These are phyloP conservation scores for Phytophthora pistaciae DNA, from an alignment of 352 stramenopile species.

Conservation along the genomic window DNA sequence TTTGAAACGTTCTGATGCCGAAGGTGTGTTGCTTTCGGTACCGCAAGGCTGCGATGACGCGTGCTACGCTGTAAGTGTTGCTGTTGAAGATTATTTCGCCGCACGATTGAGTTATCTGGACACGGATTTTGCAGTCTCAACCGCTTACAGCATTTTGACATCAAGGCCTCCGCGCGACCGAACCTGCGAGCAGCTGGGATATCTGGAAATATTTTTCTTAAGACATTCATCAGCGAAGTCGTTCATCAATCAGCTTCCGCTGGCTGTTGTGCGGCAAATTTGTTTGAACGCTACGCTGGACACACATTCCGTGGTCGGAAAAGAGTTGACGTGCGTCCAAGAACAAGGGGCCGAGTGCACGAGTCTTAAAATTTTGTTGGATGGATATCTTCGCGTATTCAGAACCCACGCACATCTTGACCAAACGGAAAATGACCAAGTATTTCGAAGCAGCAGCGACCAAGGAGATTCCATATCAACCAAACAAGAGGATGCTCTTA, in stretches of 20 bases:
- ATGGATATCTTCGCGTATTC: constrained; percentile 56
- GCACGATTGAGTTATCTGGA: constrained; percentile 32
- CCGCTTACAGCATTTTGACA: constrained; percentile 32
- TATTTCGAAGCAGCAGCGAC: not conserved
- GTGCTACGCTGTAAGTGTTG: constrained; percentile 37
- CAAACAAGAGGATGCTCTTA: not conserved
- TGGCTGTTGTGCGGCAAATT: constrained; percentile 36
- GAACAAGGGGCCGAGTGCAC: constrained; percentile 39
- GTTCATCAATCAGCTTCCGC: constrained; percentile 54
- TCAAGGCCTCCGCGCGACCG: constrained; percentile 49
- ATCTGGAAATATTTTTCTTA: constrained; percentile 43
- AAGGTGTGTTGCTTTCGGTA: constrained; percentile 47
- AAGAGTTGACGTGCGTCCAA: constrained; percentile 46
- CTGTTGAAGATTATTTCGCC: constrained; percentile 38
- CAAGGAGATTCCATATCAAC: not conserved
- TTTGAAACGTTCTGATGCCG: constrained; percentile 9
- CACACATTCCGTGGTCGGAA: constrained; percentile 29
- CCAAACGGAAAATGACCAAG: not conserved
- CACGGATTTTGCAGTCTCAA: constrained; percentile 35
- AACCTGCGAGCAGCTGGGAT: constrained; percentile 51
- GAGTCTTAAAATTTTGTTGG: constrained; percentile 49
- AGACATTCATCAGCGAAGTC: constrained; percentile 35
- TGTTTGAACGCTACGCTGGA: constrained; percentile 47
- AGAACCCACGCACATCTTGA: constrained; percentile 20
- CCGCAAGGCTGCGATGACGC: constrained; percentile 12